Percentiles rank a stretch among this genome's conserved stretches.
These are phyloP conservation scores for Leishmania arabica DNA, from an alignment of 208 protist genomes.

Conservation along the genomic window DNA sequence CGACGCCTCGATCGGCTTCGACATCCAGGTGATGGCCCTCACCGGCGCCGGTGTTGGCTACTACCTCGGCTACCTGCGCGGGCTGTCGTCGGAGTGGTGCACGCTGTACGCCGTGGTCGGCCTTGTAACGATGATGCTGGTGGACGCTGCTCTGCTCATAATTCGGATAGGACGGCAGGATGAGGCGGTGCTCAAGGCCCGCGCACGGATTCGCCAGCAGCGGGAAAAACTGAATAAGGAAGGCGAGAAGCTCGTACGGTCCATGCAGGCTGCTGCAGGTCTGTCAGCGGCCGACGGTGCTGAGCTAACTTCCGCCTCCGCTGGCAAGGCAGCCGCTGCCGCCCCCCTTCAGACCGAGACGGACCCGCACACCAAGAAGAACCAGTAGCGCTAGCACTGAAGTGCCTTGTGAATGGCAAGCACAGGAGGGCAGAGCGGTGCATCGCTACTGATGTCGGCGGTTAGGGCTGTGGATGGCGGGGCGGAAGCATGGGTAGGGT, in stretches of 20 bases:
- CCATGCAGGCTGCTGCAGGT: slow-evolving; percentile 19
- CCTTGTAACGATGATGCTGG: slow-evolving; percentile 68
- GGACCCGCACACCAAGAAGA: slow-evolving; percentile 22
- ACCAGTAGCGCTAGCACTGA: slow-evolving; percentile 3
- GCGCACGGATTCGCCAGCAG: slow-evolving; percentile 22
- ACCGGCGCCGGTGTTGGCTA: slow-evolving; percentile 69
- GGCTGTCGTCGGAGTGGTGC: slow-evolving; percentile 46
- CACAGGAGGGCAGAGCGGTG: not conserved
- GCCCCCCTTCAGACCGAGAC: not conserved
- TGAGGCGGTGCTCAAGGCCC: slow-evolving; percentile 33
- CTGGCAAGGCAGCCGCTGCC: not conserved
- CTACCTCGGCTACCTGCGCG: slow-evolving; percentile 67
- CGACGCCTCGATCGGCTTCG: slow-evolving; percentile 66
- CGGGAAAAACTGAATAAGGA: slow-evolving; percentile 20
- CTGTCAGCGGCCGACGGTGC: not conserved
- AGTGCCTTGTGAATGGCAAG: not conserved
- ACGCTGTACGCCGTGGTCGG: slow-evolving; percentile 64
- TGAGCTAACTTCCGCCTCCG: not conserved
- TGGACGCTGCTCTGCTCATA: slow-evolving; percentile 72
- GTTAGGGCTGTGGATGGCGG: too few species aligned
- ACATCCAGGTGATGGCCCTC: slow-evolving; percentile 78
- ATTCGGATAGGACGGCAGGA: slow-evolving; percentile 62
- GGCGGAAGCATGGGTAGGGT: too few species aligned
- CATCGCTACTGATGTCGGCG: too few species aligned
- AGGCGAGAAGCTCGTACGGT: slow-evolving; percentile 19